A percentile compares a stretch with the other conserved stretches of the same genome.
phyloP scores from a whole-genome alignment of 1,284 basidiomycete genomes.

The Malassezia yamatoensis region DNA sequence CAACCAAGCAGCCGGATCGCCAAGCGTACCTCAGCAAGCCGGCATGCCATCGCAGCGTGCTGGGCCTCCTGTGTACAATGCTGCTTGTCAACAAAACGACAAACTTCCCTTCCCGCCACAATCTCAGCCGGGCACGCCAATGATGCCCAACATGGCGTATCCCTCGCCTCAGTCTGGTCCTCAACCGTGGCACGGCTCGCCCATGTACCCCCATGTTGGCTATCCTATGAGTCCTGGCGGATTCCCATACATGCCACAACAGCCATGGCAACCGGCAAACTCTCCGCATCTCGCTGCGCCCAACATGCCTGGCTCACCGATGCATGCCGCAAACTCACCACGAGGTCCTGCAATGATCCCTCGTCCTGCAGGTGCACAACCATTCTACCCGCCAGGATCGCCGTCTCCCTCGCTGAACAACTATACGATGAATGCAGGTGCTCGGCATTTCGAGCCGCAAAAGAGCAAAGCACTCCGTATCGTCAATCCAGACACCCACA shows the following conservation, averaged over 20 bases:
- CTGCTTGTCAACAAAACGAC: background rate
- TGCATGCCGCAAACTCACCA: conserved; percentile 8
- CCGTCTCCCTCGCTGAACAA: conserved; percentile 18
- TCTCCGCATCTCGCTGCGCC: background rate
- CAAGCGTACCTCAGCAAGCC: no score
- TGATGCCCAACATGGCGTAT: conserved; percentile 1
- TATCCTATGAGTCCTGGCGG: conserved; percentile 15
- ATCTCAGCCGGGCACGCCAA: background rate
- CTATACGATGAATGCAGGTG: conserved; percentile 44
- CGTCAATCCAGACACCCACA: conserved; percentile 46
- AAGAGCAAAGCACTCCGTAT: conserved; percentile 45
- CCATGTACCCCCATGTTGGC: conserved; percentile 16
- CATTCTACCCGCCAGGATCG: conserved; percentile 5
- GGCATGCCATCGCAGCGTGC: no score
- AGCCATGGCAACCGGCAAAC: conserved; percentile 8
- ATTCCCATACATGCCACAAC: conserved; percentile 15
- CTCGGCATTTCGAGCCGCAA: conserved; percentile 43
- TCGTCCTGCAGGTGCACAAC: conserved; percentile 20
- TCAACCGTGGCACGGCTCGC: conserved; percentile 12
- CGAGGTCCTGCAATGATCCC: conserved; percentile 10
- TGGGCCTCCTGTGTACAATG: no score
- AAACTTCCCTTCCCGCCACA: background rate
- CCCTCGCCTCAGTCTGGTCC: background rate
- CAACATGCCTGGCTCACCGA: conserved; percentile 3
- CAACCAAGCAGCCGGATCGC: no score